Conservation (phyloP, 2,329 filamentous ascomycete genomes). For the Colletotrichum orbiculare region DNA sequence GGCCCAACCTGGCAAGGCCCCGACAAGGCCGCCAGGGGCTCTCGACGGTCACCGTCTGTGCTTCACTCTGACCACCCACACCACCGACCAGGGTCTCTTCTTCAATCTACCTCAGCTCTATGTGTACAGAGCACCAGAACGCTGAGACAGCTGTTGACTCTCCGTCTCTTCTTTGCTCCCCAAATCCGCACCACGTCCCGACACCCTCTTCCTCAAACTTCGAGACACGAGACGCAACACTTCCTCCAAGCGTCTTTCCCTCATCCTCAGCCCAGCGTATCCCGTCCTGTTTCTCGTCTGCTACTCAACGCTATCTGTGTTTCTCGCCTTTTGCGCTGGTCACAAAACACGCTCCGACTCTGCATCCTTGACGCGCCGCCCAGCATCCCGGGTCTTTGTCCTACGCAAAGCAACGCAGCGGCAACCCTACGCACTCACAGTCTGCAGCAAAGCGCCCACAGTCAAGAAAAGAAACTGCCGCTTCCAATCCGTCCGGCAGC, state of each 20-base stretch:
- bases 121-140: not conserved
- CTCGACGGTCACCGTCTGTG: slow-evolving; percentile 36
- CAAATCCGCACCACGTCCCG: slow-evolving; percentile 30
- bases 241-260: slow-evolving; percentile 22
- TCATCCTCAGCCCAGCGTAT: slow-evolving; percentile 34
- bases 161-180: slow-evolving; percentile 11
- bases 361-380: slow-evolving; percentile 35
- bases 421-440: too few species aligned
- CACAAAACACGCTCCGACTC: slow-evolving; percentile 34
- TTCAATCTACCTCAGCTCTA: slow-evolving; percentile 16
- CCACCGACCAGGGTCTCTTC: slow-evolving; percentile 27
- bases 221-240: slow-evolving; percentile 36
- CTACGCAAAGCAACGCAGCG: not conserved
- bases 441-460: slow-evolving; percentile 21
- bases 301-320: slow-evolving; percentile 16
- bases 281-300: slow-evolving; percentile 29
- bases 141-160: slow-evolving; percentile 20
- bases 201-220: slow-evolving; percentile 35
- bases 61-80: slow-evolving; percentile 35
- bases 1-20: slow-evolving; percentile 31
- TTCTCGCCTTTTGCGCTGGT: slow-evolving; percentile 29
- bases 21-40: slow-evolving; percentile 33
- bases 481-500: slow-evolving; percentile 2
- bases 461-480: slow-evolving; percentile 8
- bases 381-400: slow-evolving; percentile 34